Percentiles rank a stretch among this genome's conserved stretches.
Evolutionary conservation across 2,329 filamentous ascomycete species (phyloP).

Genomic region (Huntiella moniliformis): DNA sequence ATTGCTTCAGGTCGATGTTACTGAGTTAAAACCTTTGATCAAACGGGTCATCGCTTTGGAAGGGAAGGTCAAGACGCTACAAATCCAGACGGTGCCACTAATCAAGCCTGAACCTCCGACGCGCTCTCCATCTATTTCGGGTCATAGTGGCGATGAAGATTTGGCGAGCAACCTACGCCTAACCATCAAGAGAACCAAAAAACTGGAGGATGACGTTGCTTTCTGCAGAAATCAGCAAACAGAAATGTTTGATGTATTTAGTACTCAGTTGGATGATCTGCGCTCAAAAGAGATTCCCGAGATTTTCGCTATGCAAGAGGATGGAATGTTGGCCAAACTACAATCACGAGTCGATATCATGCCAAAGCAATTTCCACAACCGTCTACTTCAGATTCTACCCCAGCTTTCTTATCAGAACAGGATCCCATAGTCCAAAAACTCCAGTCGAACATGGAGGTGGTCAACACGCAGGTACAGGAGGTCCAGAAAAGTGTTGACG

Average conservation of each 20-base stretch:
- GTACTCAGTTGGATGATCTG: not conserved
- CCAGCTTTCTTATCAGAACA: too few relatives aligned
- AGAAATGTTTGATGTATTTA: not conserved
- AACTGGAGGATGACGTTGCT: not conserved
- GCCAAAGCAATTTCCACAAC: too few relatives aligned
- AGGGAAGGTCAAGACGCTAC: not conserved
- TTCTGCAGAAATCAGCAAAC: not conserved
- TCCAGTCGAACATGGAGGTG: conserved; percentile 1
- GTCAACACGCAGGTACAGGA: not conserved
- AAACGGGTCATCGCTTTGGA: not conserved
- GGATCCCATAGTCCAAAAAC: not conserved
- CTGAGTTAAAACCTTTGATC: not conserved
- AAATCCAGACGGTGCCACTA: not conserved
- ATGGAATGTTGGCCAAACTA: too few relatives aligned
- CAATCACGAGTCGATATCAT: too few relatives aligned
- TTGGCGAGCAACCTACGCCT: not conserved
- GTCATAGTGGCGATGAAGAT: not conserved
- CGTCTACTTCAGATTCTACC: too few relatives aligned
- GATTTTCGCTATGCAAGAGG: too few relatives aligned
- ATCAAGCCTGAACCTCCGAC: too few relatives aligned
- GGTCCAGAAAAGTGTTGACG: conserved; percentile 4
- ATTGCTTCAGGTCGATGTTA: not conserved
- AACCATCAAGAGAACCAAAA: not conserved
- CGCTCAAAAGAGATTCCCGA: not conserved
- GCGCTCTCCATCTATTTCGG: too few relatives aligned